Evolutionary conservation across 2,329 filamentous ascomycete genomes (phyloP).

Genomic region (Lithohypha guttulata): DNA sequence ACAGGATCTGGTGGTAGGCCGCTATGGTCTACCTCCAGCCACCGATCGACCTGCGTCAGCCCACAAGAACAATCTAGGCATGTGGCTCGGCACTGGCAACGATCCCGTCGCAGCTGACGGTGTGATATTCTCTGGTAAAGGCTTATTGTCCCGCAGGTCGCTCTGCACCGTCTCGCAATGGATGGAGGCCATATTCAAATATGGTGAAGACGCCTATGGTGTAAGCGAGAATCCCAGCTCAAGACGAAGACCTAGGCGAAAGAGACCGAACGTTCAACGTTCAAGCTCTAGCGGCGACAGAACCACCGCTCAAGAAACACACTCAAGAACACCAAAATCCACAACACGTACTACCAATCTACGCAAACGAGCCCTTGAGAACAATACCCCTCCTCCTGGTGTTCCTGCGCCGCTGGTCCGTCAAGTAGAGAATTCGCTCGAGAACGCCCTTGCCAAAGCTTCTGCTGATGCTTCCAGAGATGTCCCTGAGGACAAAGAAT

Average conservation of each 20-base stretch:
- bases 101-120: conserved; percentile 65
- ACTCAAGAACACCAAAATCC: conserved; percentile 9
- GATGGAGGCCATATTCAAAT: conserved; percentile 79
- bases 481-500: neutral
- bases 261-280: conserved; percentile 11
- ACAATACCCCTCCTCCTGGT: conserved; percentile 25
- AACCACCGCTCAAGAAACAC: conserved; percentile 3
- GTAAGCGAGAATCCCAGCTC: conserved; percentile 68
- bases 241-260: conserved; percentile 39
- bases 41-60: conserved; percentile 17
- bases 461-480: neutral
- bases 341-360: conserved; percentile 10
- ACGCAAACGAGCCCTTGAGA: conserved; percentile 17
- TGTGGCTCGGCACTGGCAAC: conserved; percentile 65
- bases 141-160: conserved; percentile 59
- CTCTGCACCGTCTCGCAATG: conserved; percentile 66
- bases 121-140: conserved; percentile 72
- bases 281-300: neutral
- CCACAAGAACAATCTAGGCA: conserved; percentile 25
- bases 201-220: conserved; percentile 77
- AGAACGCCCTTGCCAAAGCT: conserved; percentile 16
- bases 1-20: conserved; percentile 76
- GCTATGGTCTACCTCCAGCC: conserved; percentile 56
- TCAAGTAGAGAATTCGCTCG: conserved; percentile 19
- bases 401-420: conserved; percentile 36